phyloP scores from a whole-genome alignment of 2,329 filamentous ascomycete genomes.

The Exophiala viscosa region DNA sequence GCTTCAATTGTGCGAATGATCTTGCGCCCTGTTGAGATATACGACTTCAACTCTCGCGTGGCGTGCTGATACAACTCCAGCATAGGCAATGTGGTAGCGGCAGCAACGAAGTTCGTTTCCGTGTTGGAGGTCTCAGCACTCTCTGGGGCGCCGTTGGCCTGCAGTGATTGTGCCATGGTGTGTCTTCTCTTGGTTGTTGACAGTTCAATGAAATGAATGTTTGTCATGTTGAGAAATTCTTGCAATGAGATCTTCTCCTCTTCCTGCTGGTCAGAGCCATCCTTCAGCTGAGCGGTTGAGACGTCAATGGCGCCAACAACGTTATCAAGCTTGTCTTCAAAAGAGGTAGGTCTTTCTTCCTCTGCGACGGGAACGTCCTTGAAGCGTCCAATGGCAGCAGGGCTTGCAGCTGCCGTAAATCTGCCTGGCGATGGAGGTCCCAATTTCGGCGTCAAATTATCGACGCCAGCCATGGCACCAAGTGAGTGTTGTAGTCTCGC shows the following conservation, averaged over 20 bases:
- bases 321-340: constrained; percentile 31
- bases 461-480: constrained; percentile 35
- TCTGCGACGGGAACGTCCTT: constrained; percentile 41
- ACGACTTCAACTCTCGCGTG: constrained; percentile 86
- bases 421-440: constrained; percentile 50
- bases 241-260: constrained; percentile 73
- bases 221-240: constrained; percentile 91
- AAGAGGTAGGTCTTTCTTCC: constrained; percentile 25
- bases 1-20: constrained; percentile 88
- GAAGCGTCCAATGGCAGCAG: constrained; percentile 55
- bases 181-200: constrained; percentile 92
- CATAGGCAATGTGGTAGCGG: constrained; percentile 87
- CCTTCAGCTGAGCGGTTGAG: constrained; percentile 20
- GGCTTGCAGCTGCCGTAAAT: constrained; percentile 49
- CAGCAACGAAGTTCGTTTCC: constrained; percentile 57
- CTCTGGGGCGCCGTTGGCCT: constrained; percentile 7
- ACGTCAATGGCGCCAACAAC: constrained; percentile 29
- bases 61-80: constrained; percentile 90
- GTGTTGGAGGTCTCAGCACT: constrained; percentile 8
- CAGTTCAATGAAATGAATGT: constrained; percentile 96
- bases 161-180: constrained; percentile 52
- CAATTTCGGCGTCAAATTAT: constrained; percentile 37
- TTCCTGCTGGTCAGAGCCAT: constrained; percentile 34
- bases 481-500: constrained; percentile 40
- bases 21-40: constrained; percentile 86